Evolutionary conservation across 129 eudicot genomes (phyloP).

Genomic region (Heracleum sosnowskyi): DNA sequence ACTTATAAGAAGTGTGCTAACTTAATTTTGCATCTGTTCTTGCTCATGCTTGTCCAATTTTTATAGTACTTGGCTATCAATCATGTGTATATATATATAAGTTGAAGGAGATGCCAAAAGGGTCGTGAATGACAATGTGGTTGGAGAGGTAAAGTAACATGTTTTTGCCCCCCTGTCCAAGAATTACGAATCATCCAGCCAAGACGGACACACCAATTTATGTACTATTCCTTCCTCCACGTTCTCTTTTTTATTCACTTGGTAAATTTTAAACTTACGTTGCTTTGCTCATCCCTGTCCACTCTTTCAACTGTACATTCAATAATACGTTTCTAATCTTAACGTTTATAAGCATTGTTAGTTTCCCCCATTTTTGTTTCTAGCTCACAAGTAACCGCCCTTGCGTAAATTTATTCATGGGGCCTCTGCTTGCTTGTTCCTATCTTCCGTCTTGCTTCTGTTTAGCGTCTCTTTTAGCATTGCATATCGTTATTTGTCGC

Average conservation of each 20-base stretch:
- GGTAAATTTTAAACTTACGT: background rate
- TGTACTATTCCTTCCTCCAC: background rate
- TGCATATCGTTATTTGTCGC: background rate
- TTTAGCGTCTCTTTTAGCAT: background rate
- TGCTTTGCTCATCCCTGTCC: background rate
- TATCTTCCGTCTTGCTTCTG: background rate
- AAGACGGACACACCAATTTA: conserved; percentile 3
- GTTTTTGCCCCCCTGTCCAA: background rate
- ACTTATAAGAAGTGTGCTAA: no score
- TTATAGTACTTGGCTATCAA: background rate
- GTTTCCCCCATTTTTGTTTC: background rate
- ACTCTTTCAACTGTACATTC: background rate
- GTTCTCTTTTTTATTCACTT: background rate
- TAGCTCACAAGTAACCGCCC: background rate
- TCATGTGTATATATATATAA: background rate
- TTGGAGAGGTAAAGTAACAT: conserved; percentile 7
- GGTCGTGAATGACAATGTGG: conserved; percentile 1
- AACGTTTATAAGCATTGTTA: background rate
- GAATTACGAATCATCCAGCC: background rate
- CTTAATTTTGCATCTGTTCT: no score
- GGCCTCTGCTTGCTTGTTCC: background rate
- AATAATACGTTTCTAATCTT: background rate
- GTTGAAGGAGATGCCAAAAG: conserved; percentile 11
- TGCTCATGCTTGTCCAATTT: no score
- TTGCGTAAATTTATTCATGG: background rate